Conservation (phyloP, 2,329 filamentous ascomycete genomes). For the Colletotrichum echinochloae region DNA sequence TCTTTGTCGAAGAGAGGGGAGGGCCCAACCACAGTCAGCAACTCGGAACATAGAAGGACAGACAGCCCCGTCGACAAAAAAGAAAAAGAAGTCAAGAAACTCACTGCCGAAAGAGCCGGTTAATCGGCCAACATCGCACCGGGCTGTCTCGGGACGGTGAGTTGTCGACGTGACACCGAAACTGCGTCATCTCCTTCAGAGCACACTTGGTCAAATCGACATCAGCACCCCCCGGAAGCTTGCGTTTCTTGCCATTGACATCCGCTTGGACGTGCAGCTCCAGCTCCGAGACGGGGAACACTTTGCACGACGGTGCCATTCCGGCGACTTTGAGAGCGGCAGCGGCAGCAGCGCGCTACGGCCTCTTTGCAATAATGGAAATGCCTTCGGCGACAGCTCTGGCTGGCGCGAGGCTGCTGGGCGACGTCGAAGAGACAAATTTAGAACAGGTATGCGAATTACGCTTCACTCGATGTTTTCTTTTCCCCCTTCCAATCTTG, state of each 20-base stretch:
- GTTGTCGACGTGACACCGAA: slow-evolving; percentile 67
- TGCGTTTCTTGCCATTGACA: slow-evolving; percentile 63
- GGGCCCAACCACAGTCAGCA: neutral
- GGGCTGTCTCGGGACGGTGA: slow-evolving; percentile 59
- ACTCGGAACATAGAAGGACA: neutral
- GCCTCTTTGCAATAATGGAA: slow-evolving; percentile 44
- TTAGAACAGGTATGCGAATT: slow-evolving; percentile 67
- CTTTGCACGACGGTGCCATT: slow-evolving; percentile 70
- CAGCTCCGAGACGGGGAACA: slow-evolving; percentile 66
- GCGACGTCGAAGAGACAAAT: slow-evolving; percentile 67
- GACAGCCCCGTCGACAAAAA: neutral
- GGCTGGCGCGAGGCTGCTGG: slow-evolving; percentile 63
- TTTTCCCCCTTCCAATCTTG: neutral
- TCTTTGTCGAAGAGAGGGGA: slow-evolving; percentile 51
- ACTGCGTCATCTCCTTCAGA: slow-evolving; percentile 70
- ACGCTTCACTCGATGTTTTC: neutral
- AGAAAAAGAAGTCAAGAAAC: slow-evolving; percentile 43
- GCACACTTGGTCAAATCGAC: slow-evolving; percentile 68
- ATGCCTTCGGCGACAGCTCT: slow-evolving; percentile 52
- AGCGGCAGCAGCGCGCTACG: neutral
- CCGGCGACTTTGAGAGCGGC: neutral
- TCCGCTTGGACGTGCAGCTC: slow-evolving; percentile 62
- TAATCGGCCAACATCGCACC: slow-evolving; percentile 68
- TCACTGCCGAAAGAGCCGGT: slow-evolving; percentile 71
- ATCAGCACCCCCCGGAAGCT: slow-evolving; percentile 54